Evolutionary conservation across 768 basidiomycete species (phyloP), one percentile per base, ranked within the genome.

Genomic region (Roridomyces roridus): DNA sequence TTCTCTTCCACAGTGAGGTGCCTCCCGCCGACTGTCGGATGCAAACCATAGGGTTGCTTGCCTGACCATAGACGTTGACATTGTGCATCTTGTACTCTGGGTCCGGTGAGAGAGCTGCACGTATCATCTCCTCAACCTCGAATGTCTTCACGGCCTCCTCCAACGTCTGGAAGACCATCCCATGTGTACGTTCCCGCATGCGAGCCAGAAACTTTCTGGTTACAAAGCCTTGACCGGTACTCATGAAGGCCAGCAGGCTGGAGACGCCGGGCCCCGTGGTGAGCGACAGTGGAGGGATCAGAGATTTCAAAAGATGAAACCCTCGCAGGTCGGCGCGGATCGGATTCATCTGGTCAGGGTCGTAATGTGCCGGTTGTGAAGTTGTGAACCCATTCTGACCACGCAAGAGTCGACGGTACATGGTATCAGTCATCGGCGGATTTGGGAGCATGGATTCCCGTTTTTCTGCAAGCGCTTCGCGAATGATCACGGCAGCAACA

Each of bases 341-440:
- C 0, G 55, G 55, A 40, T 50, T 14, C 55, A 57, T 57, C 28
- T 57, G 55, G 10, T 57, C 48, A 18, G 48, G 55, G 12, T 57
- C 48, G 1, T 11, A 14, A 1, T 24, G 23, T 2, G 43, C 44
- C 3, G 1, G 7, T 31, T 31, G 20, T 2, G 20, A 14, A 4
- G 42, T 47, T 1, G 46, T 56, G 0, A 41, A 39, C 3, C 47
- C 47, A 31, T 57, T 47, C 11, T 17, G 1, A 1, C 55, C 55
- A 6, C 29, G 12, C 12, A 57, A 28, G 25, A 57, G 18, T 14
- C 55, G 6, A 2, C 55, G 55, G 18, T 29, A 57, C 0, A 51
- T 25, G 6, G 55, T 50, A 7, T 40, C 36, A 1, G 11, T 6
- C 0, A 48, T 57, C 1, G 48, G 35, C 5, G 2, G 29, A 7